These are phyloP conservation scores for Camellia sinensis DNA, from an alignment of 148 eudicot species.

Conservation along the genomic window DNA sequence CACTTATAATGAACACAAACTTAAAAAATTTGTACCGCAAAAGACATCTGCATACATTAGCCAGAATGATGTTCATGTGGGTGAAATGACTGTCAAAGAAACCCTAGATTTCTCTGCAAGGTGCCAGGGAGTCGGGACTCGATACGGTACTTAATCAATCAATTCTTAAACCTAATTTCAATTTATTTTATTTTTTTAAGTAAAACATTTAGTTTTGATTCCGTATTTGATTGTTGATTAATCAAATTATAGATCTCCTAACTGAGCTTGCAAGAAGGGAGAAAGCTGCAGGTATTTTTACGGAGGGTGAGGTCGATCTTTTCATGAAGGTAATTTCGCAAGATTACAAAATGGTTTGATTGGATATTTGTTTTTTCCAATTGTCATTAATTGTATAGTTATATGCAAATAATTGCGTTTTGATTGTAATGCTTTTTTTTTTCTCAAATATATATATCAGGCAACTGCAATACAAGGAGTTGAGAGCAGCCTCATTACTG, in stretches of 20 bases:
- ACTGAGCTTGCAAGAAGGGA: conserved; percentile 79
- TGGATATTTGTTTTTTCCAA: too few species aligned
- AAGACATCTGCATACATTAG: conserved; percentile 93
- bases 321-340: conserved; percentile 76
- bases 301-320: conserved; percentile 93
- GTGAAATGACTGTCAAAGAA: conserved; percentile 95
- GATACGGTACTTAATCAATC: conserved; percentile 52
- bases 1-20: conserved; percentile 73
- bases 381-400: too few species aligned
- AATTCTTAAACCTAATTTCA: not conserved
- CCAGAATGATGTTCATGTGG: conserved; percentile 93
- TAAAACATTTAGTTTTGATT: too few species aligned
- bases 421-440: too few species aligned
- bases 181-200: too few species aligned
- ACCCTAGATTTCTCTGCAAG: conserved; percentile 91
- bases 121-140: conserved; percentile 86
- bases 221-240: not conserved
- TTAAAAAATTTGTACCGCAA: conserved; percentile 77
- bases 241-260: conserved; percentile 49
- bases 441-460: conserved; percentile 25
- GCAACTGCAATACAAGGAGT: conserved; percentile 92
- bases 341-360: not conserved
- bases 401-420: too few species aligned
- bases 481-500: conserved; percentile 82
- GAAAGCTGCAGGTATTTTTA: conserved; percentile 61